Percentiles rank a stretch among this genome's conserved stretches.
phyloP scores from a whole-genome alignment of 148 eudicot species.

The Vaccinium darrowii region DNA sequence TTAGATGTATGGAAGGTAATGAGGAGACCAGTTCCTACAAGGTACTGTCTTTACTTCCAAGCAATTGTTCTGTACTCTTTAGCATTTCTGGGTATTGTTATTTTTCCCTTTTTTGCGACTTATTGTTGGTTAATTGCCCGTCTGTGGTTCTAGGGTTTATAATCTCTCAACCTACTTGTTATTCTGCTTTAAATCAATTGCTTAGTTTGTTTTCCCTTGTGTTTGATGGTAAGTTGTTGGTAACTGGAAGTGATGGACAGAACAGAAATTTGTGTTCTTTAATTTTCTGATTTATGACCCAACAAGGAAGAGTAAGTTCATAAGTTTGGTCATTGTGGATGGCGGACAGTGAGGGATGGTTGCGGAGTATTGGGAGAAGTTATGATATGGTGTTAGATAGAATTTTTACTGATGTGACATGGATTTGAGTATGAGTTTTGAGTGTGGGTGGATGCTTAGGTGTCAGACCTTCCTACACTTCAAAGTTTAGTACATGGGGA shows the following conservation, averaged over 20 bases:
- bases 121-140: background rate
- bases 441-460: background rate
- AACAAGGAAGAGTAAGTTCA: background rate
- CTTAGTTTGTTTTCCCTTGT: background rate
- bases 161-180: background rate
- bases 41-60: background rate
- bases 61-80: background rate
- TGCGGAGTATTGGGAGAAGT: background rate
- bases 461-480: background rate
- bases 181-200: background rate
- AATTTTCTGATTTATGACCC: background rate
- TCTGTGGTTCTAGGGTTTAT: slow-evolving; percentile 6
- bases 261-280: too few relatives aligned
- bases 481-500: background rate
- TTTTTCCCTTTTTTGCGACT: background rate
- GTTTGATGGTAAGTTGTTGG: background rate
- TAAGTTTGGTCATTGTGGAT: background rate
- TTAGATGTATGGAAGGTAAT: slow-evolving; percentile 13
- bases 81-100: slow-evolving; percentile 7
- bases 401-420: background rate
- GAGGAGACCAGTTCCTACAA: slow-evolving; percentile 9
- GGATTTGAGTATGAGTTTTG: background rate
- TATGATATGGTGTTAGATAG: background rate
- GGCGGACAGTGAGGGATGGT: background rate
- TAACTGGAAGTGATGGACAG: background rate